Conservation (phyloP, 2,329 filamentous ascomycete species). For the Coccinonectria pachysandricola region DNA sequence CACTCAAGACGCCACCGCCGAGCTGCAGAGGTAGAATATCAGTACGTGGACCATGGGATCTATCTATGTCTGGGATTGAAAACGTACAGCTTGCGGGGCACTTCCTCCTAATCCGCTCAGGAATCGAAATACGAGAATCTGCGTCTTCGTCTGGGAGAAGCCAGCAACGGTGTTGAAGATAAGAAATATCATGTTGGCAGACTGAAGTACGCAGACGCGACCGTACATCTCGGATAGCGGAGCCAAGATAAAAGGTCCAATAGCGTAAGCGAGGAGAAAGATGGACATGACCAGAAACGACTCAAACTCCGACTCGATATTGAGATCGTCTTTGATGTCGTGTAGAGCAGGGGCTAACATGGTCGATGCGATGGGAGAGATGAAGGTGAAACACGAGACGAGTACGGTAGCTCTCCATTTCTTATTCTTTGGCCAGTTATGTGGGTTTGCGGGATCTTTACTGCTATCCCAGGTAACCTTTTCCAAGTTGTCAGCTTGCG, state of each 20-base stretch:
- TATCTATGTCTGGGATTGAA: rapidly evolving
- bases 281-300: slow-evolving; percentile 46
- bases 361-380: slow-evolving; percentile 44
- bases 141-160: slow-evolving; percentile 32
- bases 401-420: slow-evolving; percentile 27
- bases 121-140: slow-evolving; percentile 40
- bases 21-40: slow-evolving; percentile 15
- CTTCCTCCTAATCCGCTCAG: slow-evolving; percentile 36
- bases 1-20: slow-evolving; percentile 36
- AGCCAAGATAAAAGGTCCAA: slow-evolving; percentile 41
- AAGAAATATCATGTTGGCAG: slow-evolving; percentile 40
- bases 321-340: slow-evolving; percentile 33
- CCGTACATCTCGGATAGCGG: slow-evolving; percentile 44
- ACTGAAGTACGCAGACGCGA: slow-evolving; percentile 33
- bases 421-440: slow-evolving; percentile 34
- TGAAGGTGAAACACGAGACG: slow-evolving; percentile 37
- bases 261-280: slow-evolving; percentile 46
- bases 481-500: too few relatives aligned
- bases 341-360: slow-evolving; percentile 39
- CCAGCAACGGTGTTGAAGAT: slow-evolving; percentile 44
- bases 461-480: slow-evolving; percentile 34
- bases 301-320: slow-evolving; percentile 31
- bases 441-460: slow-evolving; percentile 29
- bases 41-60: not conserved
- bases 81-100: slow-evolving; percentile 32